Evolutionary conservation across 2,329 filamentous ascomycete genomes (phyloP), one percentile per base, ranked within the genome.

Genomic region (Diaporthe sp.): DNA sequence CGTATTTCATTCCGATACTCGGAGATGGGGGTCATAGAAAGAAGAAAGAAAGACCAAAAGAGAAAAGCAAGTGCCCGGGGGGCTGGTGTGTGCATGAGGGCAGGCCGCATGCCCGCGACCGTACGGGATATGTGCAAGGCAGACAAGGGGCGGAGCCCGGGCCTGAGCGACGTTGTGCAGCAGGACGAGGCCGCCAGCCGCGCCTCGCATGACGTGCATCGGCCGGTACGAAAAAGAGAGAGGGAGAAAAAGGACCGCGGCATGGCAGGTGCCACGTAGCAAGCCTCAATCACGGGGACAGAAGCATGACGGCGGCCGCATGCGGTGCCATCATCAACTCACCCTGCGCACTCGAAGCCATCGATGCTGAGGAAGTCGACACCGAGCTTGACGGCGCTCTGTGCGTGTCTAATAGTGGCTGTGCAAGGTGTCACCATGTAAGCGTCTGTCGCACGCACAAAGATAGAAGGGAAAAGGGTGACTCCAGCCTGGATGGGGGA

Each of bases 291-390:
- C 58, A 73, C 71, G 71, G 71, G 46, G 39, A 34, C 71, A 65
- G 59, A 55, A 57, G 71, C 71, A 65, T 65, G 58, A 55, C 39
- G 39, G 55, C 25, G 37, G 17, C 34, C 73, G 42, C n/a, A 25
- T 69, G 65, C 65, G 70, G 44, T 39, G 70, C 6, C 19, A 19
- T n/a, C 22, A 34, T 68, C 46, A 12, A 80, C 82, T 78, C 78
- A 83, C 82, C 90, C 97, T 58, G 95, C 97, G 86, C 97, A 99
- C 85, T 99, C 97, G 83, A 99, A 98, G 58, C 97, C 97, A 83
- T 99, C 97, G 80, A 99, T 98, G 79, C 93, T 96, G 75, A 99
- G 87, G 86, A 99, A 98, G 85, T 99, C 97, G 6, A 98, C 97
- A 78, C 97, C 97, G 53, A 98, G 92, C 86, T 98, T 98, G 75